These are phyloP conservation scores for Ganoderma resinaceum DNA, from an alignment of 1,284 basidiomycete genomes.

Conservation along the genomic window DNA sequence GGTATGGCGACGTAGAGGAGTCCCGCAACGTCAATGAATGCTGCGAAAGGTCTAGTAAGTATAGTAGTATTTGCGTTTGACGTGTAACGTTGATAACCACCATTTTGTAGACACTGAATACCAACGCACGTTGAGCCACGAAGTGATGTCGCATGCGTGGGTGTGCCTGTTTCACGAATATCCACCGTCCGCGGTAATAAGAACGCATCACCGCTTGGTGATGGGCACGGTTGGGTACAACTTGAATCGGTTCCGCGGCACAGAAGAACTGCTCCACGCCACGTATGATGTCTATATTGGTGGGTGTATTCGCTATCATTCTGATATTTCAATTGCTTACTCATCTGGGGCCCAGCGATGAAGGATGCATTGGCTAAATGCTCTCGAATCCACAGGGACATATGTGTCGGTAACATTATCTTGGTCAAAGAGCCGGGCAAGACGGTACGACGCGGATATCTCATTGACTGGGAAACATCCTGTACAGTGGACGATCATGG, in stretches of 20 bases:
- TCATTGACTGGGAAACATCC: conserved; percentile 24
- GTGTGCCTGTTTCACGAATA: neutral
- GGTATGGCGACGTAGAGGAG: neutral
- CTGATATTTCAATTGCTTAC: too few species aligned
- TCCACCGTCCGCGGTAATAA: neutral
- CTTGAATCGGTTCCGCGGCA: neutral
- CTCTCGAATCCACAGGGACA: conserved; percentile 18
- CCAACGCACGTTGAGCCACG: neutral
- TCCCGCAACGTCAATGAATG: neutral
- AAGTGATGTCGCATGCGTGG: neutral
- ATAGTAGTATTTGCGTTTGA: too few species aligned
- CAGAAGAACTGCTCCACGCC: neutral
- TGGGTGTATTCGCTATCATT: too few species aligned
- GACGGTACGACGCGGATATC: conserved; percentile 7
- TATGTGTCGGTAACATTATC: conserved; percentile 24
- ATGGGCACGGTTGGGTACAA: neutral
- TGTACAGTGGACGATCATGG: conserved; percentile 9
- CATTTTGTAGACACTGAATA: neutral
- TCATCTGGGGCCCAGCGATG: conserved; percentile 8
- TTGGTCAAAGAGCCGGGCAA: conserved; percentile 11
- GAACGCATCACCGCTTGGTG: neutral
- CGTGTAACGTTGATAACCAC: neutral
- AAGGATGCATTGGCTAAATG: conserved; percentile 9
- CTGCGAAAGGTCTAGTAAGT: neutral
- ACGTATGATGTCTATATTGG: neutral